Evolutionary conservation across 2,329 filamentous ascomycete species (phyloP), one percentile per base, ranked within the genome.

Genomic region (Ophiostoma sp.): DNA sequence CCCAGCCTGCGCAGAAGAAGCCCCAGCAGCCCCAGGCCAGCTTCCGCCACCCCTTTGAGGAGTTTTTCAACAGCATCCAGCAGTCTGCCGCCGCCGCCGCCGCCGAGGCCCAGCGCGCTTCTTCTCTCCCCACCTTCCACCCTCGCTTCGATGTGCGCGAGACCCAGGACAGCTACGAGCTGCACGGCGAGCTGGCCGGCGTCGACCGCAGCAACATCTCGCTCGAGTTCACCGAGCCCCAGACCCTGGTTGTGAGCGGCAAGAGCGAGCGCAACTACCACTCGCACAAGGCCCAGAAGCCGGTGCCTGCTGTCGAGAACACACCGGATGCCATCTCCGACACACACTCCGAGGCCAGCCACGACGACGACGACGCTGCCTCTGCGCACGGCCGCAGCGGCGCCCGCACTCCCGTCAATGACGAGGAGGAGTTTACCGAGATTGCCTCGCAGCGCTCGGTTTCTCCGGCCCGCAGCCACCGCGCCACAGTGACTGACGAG

Each of bases 131-230:
- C 27, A 67, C 66, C 76, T 94, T 93, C 85, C 85, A 86, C 71
- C 92, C 91, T 69, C 90, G 88, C 79, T 94, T 94, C 77, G 91
- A 94, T 76, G 84, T 94, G 72, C 89, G 86, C 78, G 92, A 95
- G 81, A 86, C 85, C 15, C 84, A 85, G 72, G 80, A 87, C 6
- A 78, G 82, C 73, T 94, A 93, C 77, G 89, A 94, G 79, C 88
- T 94, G 27, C 87, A 94, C 75, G 92, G 91, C 76, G 91, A 94
- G 79, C 86, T 94, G 6, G 89, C 91, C 0, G 92, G 92, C 70
- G 83, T 94, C 75, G 85, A 86, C 73, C 90, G 92, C 80, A 87
- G 91, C 75, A 83, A 93, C 76, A 82, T 95, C 76, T 82, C 85
- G 77, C 90, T 94, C 77, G 91, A 94, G 77, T 94, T 94, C 83